Evolutionary conservation across 805 yeast genomes (phyloP).

Genomic region (Lachancea nothofagi): DNA sequence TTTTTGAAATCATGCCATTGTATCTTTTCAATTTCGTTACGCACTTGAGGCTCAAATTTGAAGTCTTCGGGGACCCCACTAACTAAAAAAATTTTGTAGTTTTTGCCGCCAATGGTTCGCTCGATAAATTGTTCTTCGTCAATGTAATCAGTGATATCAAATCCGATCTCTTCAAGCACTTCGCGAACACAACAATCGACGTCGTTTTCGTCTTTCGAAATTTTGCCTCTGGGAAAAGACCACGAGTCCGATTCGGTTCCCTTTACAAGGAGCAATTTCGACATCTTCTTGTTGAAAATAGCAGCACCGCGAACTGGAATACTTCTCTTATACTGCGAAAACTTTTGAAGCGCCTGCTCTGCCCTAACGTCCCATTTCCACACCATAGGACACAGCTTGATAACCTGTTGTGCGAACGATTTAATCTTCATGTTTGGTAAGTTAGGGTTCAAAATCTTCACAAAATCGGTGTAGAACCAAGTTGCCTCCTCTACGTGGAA

Average conservation of each 20-base stretch:
- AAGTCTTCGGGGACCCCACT: conserved; percentile 72
- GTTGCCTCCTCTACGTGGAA: conserved; percentile 98
- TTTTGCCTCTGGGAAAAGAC: conserved; percentile 97
- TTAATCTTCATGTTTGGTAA: conserved; percentile 77
- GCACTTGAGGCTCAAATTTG: conserved; percentile 71
- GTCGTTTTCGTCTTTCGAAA: conserved; percentile 88
- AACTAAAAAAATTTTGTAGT: conserved; percentile 74
- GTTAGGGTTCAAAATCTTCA: conserved; percentile 62
- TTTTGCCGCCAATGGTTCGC: conserved; percentile 75
- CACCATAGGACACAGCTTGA: conserved; percentile 64
- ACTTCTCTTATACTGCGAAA: conserved; percentile 77
- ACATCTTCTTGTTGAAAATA: conserved; percentile 62
- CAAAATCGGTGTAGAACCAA: conserved; percentile 91
- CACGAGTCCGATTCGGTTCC: conserved; percentile 80
- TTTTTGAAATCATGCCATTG: conserved; percentile 67
- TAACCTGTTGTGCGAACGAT: conserved; percentile 60
- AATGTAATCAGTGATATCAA: conserved; percentile 64
- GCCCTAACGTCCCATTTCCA: conserved; percentile 85
- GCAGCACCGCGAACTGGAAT: conserved; percentile 98
- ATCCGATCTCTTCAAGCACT: conserved; percentile 89
- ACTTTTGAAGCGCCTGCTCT: conserved; percentile 64
- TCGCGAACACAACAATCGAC: conserved; percentile 87
- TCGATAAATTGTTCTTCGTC: conserved; percentile 72
- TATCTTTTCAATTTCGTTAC: conserved; percentile 82
- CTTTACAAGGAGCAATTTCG: conserved; percentile 71